Base-by-base conservation (phyloP, 805 yeast species). In the Priceomyces melissophilus region DNA sequence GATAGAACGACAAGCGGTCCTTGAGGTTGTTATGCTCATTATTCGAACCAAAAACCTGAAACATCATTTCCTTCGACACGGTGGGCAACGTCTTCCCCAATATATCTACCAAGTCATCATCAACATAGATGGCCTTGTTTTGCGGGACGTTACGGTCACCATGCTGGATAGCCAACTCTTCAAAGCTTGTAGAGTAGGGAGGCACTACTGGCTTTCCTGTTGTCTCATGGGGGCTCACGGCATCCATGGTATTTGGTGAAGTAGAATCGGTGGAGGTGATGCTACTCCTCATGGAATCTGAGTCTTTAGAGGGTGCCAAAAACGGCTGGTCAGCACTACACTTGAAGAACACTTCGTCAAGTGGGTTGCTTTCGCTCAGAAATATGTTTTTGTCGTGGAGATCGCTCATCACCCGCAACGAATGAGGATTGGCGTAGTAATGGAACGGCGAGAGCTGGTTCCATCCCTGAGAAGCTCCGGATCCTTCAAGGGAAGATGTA, bases 381-480 rank as follows among this genome's bases (percentile, higher is more conserved):
- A 69, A 69, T 12, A 65, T 58, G 41, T 65, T 63, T n/a, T 58
- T 53, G 32, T 69, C 71, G 26, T 59, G 70, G n/a, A 64, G 50
- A 3, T 61, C 65, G 27, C 59, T 33, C 40, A 33, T 29, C n/a
- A 38, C 23, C 29, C 34, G 38, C 13, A 30, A 33, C 13, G 34
- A 35, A 26, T 35, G 16, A 9, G 38, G 13, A 17, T 35, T 35
- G 14, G 36, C n/a, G 23, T 17, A 33, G 20, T 35, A 35, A 5
- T 35, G 20, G 15, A 35, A 23, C 5, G 38, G 38, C 9, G 38
- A 20, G 25, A 20, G 25, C 8, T 20, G 25, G 25, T 4, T 20
- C 25, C 25, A 20, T 20, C 8, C 25, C 8, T 20, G 25, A 8
- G 25, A 4, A 20, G 25, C 25, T 5, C 25, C 25, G n/a, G n/a